These are phyloP conservation scores for Cytospora mali DNA, from an alignment of 2,329 filamentous ascomycete genomes.

Conservation along the genomic window DNA sequence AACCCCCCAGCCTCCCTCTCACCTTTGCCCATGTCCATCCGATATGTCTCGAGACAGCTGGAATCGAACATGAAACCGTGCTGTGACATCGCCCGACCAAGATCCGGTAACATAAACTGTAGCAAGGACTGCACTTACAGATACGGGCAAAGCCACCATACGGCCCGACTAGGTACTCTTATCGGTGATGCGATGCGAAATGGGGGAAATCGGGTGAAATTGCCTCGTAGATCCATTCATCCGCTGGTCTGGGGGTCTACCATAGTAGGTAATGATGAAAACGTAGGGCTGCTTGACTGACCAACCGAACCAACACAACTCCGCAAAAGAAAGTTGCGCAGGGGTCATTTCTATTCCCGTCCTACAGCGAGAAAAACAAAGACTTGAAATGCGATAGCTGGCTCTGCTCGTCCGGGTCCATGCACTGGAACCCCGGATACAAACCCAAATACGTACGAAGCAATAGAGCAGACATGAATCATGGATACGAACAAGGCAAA, in stretches of 20 bases:
- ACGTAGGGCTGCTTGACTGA: not conserved
- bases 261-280: no score
- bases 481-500: no score
- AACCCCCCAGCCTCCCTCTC: constrained; percentile 4
- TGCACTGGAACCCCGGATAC: no score
- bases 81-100: constrained; percentile 24
- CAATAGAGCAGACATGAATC: no score
- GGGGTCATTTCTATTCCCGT: not conserved
- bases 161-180: not conserved
- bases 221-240: no score
- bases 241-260: no score
- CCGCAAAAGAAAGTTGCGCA: not conserved
- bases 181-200: no score
- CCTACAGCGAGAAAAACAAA: no score
- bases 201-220: no score
- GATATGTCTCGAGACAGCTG: constrained; percentile 20
- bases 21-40: constrained; percentile 1
- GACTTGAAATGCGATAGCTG: no score
- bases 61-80: constrained; percentile 24
- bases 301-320: not conserved
- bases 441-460: no score
- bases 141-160: not conserved
- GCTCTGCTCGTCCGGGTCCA: no score
- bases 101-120: constrained; percentile 9
- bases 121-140: not conserved